A percentile compares a stretch with the other conserved stretches of the same genome.
These are phyloP conservation scores for Stromatinia cepivora DNA, from an alignment of 2,329 filamentous ascomycete genomes.

Conservation along the genomic window DNA sequence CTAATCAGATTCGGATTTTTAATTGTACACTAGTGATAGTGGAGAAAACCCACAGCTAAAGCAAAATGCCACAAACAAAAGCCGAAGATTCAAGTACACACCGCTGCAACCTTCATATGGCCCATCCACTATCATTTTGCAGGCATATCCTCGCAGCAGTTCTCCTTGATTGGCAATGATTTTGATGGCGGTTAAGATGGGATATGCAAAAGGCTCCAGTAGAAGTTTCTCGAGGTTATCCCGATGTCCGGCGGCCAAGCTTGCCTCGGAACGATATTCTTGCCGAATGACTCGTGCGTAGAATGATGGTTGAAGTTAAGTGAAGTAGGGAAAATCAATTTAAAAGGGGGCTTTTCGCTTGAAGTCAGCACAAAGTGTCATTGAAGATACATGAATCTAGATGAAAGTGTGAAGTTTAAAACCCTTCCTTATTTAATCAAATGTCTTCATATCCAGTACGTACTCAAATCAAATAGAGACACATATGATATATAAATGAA, in stretches of 20 bases:
- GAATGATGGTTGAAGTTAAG: background rate
- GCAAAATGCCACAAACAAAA: too few relatives aligned
- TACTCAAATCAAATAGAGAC: background rate
- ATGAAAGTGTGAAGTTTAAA: background rate
- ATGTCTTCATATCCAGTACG: background rate
- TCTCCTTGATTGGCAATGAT: too few relatives aligned
- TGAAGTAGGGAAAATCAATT: background rate
- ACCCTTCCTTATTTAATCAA: background rate
- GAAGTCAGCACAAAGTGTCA: background rate
- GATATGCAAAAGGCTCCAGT: too few relatives aligned
- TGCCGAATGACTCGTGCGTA: background rate
- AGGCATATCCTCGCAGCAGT: too few relatives aligned
- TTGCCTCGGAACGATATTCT: background rate
- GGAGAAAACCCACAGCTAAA: too few relatives aligned
- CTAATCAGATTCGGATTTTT: background rate
- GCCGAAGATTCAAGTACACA: too few relatives aligned
- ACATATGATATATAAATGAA: conserved; percentile 10
- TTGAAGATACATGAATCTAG: background rate
- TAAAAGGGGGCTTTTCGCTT: conserved; percentile 12
- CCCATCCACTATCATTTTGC: too few relatives aligned
- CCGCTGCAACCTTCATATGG: too few relatives aligned
- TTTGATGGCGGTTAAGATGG: too few relatives aligned
- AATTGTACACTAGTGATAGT: background rate
- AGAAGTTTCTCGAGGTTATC: background rate
- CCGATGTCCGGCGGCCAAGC: background rate